Conservation (phyloP, 208 protist species). For the Crithidia expoeki region DNA sequence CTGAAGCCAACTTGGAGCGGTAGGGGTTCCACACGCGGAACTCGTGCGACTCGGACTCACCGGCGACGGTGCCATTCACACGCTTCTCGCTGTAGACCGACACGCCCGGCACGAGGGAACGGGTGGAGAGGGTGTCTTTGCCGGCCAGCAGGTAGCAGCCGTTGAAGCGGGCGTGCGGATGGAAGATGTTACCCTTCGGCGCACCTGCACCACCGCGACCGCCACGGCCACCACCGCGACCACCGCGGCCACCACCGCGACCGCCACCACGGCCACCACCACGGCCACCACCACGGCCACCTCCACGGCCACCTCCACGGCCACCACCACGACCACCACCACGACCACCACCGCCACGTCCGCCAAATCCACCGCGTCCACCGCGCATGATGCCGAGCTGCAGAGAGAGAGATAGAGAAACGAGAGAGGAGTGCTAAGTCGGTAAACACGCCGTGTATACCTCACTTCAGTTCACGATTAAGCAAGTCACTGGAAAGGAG, state of each 20-base stretch:
- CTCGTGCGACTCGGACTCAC: slow-evolving; percentile 97
- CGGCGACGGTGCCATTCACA: slow-evolving; percentile 89
- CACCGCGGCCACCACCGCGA: slow-evolving; percentile 49
- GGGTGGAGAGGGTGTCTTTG: slow-evolving; percentile 97
- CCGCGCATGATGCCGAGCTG: slow-evolving; percentile 46
- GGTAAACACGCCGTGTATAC: too few relatives aligned
- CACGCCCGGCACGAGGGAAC: slow-evolving; percentile 98
- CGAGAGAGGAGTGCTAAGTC: too few relatives aligned
- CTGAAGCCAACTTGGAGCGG: slow-evolving; percentile 99
- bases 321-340: slow-evolving; percentile 49
- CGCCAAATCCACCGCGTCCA: slow-evolving; percentile 49
- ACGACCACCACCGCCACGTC: slow-evolving; percentile 47
- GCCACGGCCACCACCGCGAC: slow-evolving; percentile 60
- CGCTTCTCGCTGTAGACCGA: slow-evolving; percentile 99
- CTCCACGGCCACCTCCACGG: slow-evolving; percentile 47
- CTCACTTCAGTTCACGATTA: too few relatives aligned
- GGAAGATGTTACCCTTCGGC: slow-evolving; percentile 97
- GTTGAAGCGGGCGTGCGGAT: slow-evolving; percentile 96
- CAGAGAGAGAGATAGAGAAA: too few relatives aligned
- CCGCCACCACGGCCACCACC: slow-evolving; percentile 62
- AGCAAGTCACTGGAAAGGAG: too few relatives aligned
- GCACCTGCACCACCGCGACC: slow-evolving; percentile 88
- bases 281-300: slow-evolving; percentile 55
- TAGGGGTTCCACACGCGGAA: slow-evolving; percentile 99
- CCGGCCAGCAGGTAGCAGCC: slow-evolving; percentile 99